Evolutionary conservation across 2,329 filamentous ascomycete species (phyloP).

Genomic region (Periconia sp.): DNA sequence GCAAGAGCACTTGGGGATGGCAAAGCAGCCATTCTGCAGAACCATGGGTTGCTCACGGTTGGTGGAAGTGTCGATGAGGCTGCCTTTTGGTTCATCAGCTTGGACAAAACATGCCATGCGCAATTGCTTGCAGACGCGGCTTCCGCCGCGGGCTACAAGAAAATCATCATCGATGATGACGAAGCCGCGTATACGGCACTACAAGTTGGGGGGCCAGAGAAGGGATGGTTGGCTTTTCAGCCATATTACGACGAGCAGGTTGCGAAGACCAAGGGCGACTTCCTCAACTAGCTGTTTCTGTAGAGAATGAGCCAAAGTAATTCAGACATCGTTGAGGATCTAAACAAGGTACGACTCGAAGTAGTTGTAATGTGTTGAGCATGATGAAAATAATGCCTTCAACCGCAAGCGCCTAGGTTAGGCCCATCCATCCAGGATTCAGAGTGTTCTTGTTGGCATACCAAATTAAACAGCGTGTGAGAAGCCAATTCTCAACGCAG

Average conservation of each 20-base stretch:
- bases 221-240: constrained; percentile 61
- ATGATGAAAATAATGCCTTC: too few species aligned
- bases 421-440: too few species aligned
- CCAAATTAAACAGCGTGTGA: too few species aligned
- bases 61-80: constrained; percentile 51
- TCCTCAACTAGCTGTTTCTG: too few species aligned
- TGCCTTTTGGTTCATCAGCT: constrained; percentile 53
- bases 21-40: constrained; percentile 47
- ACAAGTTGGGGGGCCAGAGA: constrained; percentile 55
- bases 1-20: constrained; percentile 43
- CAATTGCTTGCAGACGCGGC: constrained; percentile 54
- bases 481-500: too few species aligned
- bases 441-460: too few species aligned
- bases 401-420: too few species aligned
- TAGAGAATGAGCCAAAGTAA: too few species aligned
- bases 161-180: constrained; percentile 48
- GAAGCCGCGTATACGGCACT: constrained; percentile 49
- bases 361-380: too few species aligned
- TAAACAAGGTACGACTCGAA: too few species aligned
- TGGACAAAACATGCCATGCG: constrained; percentile 55
- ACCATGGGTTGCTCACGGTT: constrained; percentile 48
- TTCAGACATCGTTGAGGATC: too few species aligned
- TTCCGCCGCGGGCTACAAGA: constrained; percentile 40
- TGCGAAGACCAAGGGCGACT: constrained; percentile 57
- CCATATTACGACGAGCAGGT: constrained; percentile 62